Evolutionary conservation across 2,329 filamentous ascomycete genomes (phyloP), one percentile per base, ranked within the genome.

Genomic region (Pseudogymnoascus pannorum): DNA sequence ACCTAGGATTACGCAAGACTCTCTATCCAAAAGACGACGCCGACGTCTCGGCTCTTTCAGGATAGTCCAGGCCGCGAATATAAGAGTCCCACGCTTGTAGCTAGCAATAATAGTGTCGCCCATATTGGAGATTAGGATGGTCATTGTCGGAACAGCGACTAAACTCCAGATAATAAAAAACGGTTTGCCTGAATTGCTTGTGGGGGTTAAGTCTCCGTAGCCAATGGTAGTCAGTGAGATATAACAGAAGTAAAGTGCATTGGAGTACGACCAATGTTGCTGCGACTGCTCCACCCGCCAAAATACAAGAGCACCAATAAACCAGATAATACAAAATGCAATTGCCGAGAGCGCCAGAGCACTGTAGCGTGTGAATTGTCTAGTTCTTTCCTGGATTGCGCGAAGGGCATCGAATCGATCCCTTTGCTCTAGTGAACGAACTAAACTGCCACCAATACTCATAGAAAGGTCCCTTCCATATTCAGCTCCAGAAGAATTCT

Each of bases 81-180:
- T 75, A 63, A 82, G 81, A 0, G 84, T 86, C 58, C 79, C 82
- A 16, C 78, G 77, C 67, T 88, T 87, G 73, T 88, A 85, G 35
- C 77, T 78, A 2, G 76, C 75, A 11, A 96, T 87, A 18, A 96
- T 82, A 0, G 92, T 97, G 68, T 95, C 88, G 22, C 89, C 89
- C 63, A 94, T 88, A 66, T 92, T 89, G 9, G 86, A 88, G 65
- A 95, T 89, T 11, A 97, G 81, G 16, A 96, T 87, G 0, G 92
- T 96, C 82, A 92, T 92, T 2, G 89, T 92, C 0, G 92, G 92
- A 2, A 96, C 80, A 0, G 92, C 91, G 24, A 96, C 81, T 1
- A 97, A 73, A 12, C 87, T 90, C 92, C 92, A 97, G 61, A 96
- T 87, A n/a, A 97, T 89, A 68, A 96, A 97, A 72, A 96, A 96